These are phyloP conservation scores for Amanita polypyramis DNA, from an alignment of 768 basidiomycete species.

Conservation along the genomic window DNA sequence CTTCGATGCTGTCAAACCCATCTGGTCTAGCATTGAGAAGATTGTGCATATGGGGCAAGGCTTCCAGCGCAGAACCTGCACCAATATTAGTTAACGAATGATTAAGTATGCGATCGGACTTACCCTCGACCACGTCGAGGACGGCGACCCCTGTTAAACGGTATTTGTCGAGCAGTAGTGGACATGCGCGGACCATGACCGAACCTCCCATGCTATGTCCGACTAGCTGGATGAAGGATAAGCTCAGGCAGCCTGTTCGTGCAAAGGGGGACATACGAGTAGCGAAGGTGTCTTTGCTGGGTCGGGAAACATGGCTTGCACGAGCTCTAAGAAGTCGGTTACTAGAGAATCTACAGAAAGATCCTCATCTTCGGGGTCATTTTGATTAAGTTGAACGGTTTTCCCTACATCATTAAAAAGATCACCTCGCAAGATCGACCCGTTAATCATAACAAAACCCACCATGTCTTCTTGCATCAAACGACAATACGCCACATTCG, in stretches of 20 bases:
- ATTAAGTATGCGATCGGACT: background rate
- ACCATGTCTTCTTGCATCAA: conserved; percentile 90
- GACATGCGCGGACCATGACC: conserved; percentile 65
- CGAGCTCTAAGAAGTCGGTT: conserved; percentile 60
- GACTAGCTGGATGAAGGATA: conserved; percentile 42
- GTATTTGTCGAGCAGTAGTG: conserved; percentile 60
- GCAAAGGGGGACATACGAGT: conserved; percentile 38
- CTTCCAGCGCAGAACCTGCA: conserved; percentile 79
- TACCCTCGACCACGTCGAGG: conserved; percentile 86
- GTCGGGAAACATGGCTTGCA: conserved; percentile 63
- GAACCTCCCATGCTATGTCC: conserved; percentile 98
- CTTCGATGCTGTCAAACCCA: conserved; percentile 74
- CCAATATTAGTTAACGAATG: background rate
- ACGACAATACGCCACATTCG: conserved; percentile 70
- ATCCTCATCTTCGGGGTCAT: conserved; percentile 30
- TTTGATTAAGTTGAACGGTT: conserved; percentile 1
- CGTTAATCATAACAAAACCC: conserved; percentile 15
- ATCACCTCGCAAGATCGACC: background rate
- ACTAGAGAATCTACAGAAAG: conserved; percentile 67
- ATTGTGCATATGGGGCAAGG: conserved; percentile 85
- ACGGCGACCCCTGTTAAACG: conserved; percentile 70
- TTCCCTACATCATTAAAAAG: background rate
- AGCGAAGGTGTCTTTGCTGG: conserved; percentile 55
- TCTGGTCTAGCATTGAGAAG: conserved; percentile 80
- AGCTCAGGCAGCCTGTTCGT: background rate